phyloP scores from a whole-genome alignment of 164 flowering plant genomes.

The Vitis rupestris region DNA sequence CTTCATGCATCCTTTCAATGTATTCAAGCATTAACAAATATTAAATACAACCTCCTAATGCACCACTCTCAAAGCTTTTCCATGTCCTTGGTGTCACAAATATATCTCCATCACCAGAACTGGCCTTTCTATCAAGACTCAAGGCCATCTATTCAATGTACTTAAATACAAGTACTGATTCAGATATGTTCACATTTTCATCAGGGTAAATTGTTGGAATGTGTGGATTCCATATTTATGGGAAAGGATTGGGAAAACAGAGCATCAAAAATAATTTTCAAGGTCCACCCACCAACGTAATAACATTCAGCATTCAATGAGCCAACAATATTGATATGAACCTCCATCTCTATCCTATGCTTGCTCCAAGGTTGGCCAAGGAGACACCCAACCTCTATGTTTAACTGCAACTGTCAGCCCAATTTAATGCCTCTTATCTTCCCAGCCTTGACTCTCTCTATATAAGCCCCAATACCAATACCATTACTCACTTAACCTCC shows the following conservation, averaged over 20 bases:
- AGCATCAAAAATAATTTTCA: not conserved
- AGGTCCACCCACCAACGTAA: not conserved
- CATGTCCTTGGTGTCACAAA: too few relatives aligned
- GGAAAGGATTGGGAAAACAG: not conserved
- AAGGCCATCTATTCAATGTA: too few relatives aligned
- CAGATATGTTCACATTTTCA: not conserved
- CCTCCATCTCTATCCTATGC: not conserved
- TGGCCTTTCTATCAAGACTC: too few relatives aligned
- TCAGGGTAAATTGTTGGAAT: constrained; percentile 1
- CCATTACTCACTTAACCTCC: not conserved
- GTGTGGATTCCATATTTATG: not conserved
- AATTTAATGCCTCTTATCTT: constrained; percentile 4
- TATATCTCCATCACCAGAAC: too few relatives aligned
- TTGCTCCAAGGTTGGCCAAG: not conserved
- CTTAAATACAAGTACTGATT: not conserved
- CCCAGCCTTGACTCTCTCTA: not conserved
- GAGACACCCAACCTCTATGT: not conserved
- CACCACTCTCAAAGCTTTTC: too few relatives aligned
- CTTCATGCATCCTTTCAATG: not conserved
- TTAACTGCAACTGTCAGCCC: not conserved
- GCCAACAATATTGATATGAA: not conserved
- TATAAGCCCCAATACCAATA: not conserved
- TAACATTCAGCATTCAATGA: too few relatives aligned
- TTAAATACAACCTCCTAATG: too few relatives aligned
- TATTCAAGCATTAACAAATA: too few relatives aligned